Evolutionary conservation across 192 early-diverging fungal genomes (phyloP).

Genomic region (Coemansia sp.): DNA sequence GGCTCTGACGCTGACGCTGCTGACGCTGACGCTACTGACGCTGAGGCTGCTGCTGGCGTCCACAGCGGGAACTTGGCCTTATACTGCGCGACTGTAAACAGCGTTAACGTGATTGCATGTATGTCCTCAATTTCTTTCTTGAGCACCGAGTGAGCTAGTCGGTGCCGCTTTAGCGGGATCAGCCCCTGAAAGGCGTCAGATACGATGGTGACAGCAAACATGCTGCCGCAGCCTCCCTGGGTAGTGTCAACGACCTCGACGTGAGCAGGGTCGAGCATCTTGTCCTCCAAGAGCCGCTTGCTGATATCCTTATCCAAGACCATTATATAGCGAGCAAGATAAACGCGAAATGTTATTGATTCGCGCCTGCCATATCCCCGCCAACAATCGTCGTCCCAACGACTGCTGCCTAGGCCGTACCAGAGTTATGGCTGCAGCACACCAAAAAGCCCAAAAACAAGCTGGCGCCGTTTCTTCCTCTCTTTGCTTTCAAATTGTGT

Average conservation of each 20-base stretch:
- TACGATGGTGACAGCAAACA: slow-evolving; percentile 84
- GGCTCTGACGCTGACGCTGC: too few species aligned
- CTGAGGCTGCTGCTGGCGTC: neutral
- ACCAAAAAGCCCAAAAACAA: too few species aligned
- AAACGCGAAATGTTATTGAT: neutral
- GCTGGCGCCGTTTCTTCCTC: neutral
- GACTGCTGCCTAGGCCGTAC: too few species aligned
- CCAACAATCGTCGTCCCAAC: neutral
- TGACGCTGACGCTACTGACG: too few species aligned
- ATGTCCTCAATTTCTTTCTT: slow-evolving; percentile 84
- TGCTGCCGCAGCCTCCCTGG: slow-evolving; percentile 84
- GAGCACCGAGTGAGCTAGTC: slow-evolving; percentile 77
- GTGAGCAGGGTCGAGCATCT: neutral
- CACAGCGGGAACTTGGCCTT: neutral
- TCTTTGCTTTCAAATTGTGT: slow-evolving; percentile 2
- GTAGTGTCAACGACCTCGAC: slow-evolving; percentile 21
- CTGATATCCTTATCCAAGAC: slow-evolving; percentile 14
- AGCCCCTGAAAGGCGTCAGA: slow-evolving; percentile 72
- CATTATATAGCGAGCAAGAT: slow-evolving; percentile 2
- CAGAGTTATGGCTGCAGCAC: slow-evolving; percentile 1
- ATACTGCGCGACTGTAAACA: slow-evolving; percentile 1
- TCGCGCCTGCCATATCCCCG: too few species aligned
- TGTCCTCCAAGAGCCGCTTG: neutral
- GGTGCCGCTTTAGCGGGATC: slow-evolving; percentile 79
- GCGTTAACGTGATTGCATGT: slow-evolving; percentile 61